Evolutionary conservation across 2,329 filamentous ascomycete genomes (phyloP).

Genomic region (Exserohilum turcica): DNA sequence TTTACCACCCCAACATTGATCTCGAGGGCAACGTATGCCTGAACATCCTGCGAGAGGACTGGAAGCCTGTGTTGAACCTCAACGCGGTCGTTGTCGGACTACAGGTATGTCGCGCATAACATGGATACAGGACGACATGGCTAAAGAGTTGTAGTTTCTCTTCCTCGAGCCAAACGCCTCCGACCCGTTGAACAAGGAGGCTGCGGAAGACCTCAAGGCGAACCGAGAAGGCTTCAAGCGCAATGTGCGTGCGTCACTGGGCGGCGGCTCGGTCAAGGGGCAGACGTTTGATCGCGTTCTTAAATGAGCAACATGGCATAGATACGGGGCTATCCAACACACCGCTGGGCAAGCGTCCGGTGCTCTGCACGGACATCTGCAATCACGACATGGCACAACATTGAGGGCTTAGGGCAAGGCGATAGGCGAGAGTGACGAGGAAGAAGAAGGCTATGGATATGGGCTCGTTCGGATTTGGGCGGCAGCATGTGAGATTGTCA

Average conservation of each 20-base stretch:
- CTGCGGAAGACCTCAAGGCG: constrained; percentile 84
- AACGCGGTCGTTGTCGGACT: constrained; percentile 96
- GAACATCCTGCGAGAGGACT: constrained; percentile 96
- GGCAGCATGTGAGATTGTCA: constrained; percentile 36
- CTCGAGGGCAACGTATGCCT: constrained; percentile 96
- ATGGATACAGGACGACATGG: not conserved
- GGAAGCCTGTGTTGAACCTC: constrained; percentile 97
- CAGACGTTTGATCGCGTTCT: constrained; percentile 78
- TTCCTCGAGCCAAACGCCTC: constrained; percentile 97
- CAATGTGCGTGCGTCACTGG: constrained; percentile 85
- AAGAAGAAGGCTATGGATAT: not conserved
- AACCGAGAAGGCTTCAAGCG: constrained; percentile 90
- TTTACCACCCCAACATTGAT: constrained; percentile 99
- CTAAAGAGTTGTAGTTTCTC: constrained; percentile 68
- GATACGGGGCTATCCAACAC: not conserved
- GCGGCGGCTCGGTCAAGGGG: constrained; percentile 75
- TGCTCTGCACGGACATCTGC: not conserved
- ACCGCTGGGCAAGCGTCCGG: not conserved
- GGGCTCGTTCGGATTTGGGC: constrained; percentile 15
- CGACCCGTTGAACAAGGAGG: constrained; percentile 98
- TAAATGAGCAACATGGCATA: constrained; percentile 55
- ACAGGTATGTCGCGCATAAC: constrained; percentile 62
- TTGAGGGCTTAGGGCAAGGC: not conserved
- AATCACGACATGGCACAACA: not conserved
- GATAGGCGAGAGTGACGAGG: not conserved